Evolutionary conservation across 2,329 filamentous ascomycete genomes (phyloP).

Genomic region (Fusarium compactum): DNA sequence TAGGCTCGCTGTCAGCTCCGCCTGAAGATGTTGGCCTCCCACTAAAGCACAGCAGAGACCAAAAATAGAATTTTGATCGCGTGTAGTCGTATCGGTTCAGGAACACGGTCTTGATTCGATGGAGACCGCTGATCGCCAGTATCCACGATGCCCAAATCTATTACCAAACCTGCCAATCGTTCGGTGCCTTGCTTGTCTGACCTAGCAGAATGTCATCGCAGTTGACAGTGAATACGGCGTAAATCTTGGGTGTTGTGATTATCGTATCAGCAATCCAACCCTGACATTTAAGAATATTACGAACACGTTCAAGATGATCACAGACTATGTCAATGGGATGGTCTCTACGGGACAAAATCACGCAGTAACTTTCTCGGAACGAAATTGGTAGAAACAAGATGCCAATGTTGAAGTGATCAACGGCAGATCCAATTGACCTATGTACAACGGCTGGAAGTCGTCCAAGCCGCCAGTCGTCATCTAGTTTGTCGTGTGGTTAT

Average conservation of each 20-base stretch:
- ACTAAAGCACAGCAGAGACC: slow-evolving; percentile 12
- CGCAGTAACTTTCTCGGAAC: background rate
- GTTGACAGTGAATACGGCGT: background rate
- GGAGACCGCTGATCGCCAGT: slow-evolving; percentile 16
- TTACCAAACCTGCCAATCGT: slow-evolving; percentile 7
- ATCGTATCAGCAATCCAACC: background rate
- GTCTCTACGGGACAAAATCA: background rate
- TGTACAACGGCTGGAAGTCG: slow-evolving; percentile 46
- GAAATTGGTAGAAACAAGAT: slow-evolving; percentile 37
- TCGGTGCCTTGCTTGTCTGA: background rate
- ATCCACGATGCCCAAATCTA: slow-evolving; percentile 13
- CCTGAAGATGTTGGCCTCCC: slow-evolving; percentile 7
- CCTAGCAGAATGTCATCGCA: background rate
- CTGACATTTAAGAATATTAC: background rate
- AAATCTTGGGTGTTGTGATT: background rate
- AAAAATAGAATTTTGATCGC: slow-evolving; percentile 47
- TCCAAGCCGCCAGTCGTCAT: slow-evolving; percentile 46
- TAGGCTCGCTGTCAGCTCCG: slow-evolving; percentile 3
- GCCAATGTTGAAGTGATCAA: slow-evolving; percentile 37
- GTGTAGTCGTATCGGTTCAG: slow-evolving; percentile 39
- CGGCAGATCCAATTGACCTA: slow-evolving; percentile 47
- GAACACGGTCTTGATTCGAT: slow-evolving; percentile 33
- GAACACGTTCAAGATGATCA: background rate
- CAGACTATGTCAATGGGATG: background rate
- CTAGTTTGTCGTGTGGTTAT: slow-evolving; percentile 48